Base-by-base conservation (phyloP, 1,284 basidiomycete genomes). In the Peniophora sp. region DNA sequence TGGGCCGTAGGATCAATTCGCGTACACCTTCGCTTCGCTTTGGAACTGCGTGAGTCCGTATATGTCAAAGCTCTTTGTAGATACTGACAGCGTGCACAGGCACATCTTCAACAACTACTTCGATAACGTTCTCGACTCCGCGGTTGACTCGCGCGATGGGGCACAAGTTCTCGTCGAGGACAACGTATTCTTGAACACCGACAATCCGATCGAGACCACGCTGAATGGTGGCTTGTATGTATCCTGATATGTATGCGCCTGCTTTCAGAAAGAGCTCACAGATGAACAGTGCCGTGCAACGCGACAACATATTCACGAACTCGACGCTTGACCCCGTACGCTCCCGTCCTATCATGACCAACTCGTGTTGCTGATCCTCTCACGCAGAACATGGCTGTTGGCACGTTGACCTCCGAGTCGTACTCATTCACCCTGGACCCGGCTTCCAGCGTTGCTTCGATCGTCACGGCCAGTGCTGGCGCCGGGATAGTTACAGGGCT, bases 21-120 rank as follows among this genome's bases (percentile, higher is more conserved):
- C 58, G 63, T 24, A 60, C 61, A 18, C 62, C 63, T 5, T 63
- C 61, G 3, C 39, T 64, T 24, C 61, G 63, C 23, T 64, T 64
- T 51, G 63, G 63, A 10, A 64, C 63, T 3, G 61, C 41, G 51
- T 52, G 22, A 44, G 41, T 36, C 3, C 14, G 17, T 15, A 3
- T 36, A 22, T n/a, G 14, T 9, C 45, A 15, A n/a, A 18, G 6
- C 32, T 23, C 14, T 36, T 9, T 15, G 14, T 18, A 47, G 15
- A 47, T 36, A n/a, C 18, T 45, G 22, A 37, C 32, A n/a, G 15
- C 12, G 15, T 18, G 20, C 15, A 17, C 42, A 52, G 53, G 44
- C 61, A 64, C 53, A 57, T 59, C 47, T 63, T 53, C 57, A 57
- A 53, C 51, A 64, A 61, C 55, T 57, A 50, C 51, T 60, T 59